These are phyloP conservation scores for Fusarium torulosum DNA, from an alignment of 2,329 filamentous ascomycete species.

Conservation along the genomic window DNA sequence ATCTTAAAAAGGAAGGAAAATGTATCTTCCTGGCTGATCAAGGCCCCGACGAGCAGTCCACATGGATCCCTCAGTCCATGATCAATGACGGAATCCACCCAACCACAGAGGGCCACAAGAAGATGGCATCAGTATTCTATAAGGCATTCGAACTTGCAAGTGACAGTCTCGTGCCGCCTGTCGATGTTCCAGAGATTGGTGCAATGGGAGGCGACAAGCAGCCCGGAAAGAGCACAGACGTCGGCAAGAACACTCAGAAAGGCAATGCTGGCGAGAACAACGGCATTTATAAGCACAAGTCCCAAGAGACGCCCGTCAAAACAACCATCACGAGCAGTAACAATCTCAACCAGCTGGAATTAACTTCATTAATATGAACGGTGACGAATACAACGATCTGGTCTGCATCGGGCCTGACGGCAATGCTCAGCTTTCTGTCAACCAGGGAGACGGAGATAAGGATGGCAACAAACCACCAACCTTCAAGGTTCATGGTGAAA, in stretches of 20 bases:
- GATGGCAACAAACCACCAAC: background rate
- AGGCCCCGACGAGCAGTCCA: background rate
- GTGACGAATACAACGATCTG: slow-evolving; percentile 31
- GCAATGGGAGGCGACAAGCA: slow-evolving; percentile 39
- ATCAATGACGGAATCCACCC: slow-evolving; percentile 5
- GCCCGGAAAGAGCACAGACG: slow-evolving; percentile 36
- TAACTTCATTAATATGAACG: slow-evolving; percentile 15
- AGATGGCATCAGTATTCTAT: slow-evolving; percentile 15
- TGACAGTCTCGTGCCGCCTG: background rate
- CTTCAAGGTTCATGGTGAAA: slow-evolving; percentile 5
- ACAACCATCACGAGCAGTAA: slow-evolving; percentile 35
- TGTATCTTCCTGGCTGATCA: slow-evolving; percentile 6
- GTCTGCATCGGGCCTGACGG: background rate
- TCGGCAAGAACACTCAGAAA: slow-evolving; percentile 44
- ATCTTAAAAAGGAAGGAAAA: background rate
- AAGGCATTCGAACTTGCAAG: slow-evolving; percentile 1
- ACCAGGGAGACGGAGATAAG: slow-evolving; percentile 7
- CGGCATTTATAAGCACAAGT: slow-evolving; percentile 48
- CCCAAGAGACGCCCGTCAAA: slow-evolving; percentile 27
- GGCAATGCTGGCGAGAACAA: slow-evolving; percentile 48
- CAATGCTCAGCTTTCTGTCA: background rate
- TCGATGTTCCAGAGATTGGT: background rate
- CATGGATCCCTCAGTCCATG: background rate
- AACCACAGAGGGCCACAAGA: slow-evolving; percentile 3
- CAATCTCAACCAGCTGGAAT: slow-evolving; percentile 26